These are phyloP conservation scores for Parachlorella kessleri DNA, from an alignment of 139 green algal species.

Conservation along the genomic window DNA sequence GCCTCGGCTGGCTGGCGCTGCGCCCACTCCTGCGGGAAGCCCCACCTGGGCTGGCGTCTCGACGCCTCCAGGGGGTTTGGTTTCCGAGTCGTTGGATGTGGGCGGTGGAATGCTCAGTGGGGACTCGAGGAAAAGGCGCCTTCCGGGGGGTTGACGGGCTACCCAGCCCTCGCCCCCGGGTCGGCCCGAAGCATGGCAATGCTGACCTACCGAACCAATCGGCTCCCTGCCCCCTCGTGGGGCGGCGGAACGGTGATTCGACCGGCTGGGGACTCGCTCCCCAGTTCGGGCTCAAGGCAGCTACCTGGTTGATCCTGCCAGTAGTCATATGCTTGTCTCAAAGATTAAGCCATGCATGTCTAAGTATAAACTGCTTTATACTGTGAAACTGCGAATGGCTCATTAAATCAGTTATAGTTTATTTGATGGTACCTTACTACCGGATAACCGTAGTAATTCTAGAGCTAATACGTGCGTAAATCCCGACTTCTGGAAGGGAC, in stretches of 20 bases:
- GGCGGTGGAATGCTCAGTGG: slow-evolving; percentile 31
- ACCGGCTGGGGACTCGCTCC: too few species aligned
- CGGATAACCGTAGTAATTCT: slow-evolving; percentile 91
- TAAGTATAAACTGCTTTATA: slow-evolving; percentile 99
- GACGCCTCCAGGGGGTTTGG: background rate
- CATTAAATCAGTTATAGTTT: slow-evolving; percentile 99
- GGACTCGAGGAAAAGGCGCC: slow-evolving; percentile 41
- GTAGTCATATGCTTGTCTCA: slow-evolving; percentile 99
- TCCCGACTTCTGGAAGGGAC: slow-evolving; percentile 88
- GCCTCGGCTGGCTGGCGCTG: slow-evolving; percentile 23
- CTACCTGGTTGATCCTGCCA: slow-evolving; percentile 97
- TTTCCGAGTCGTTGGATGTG: slow-evolving; percentile 38
- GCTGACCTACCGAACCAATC: too few species aligned
- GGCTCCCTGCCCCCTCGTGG: too few species aligned
- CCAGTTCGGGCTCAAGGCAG: slow-evolving; percentile 48
- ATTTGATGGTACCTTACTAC: slow-evolving; percentile 99
- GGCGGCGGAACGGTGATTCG: too few species aligned
- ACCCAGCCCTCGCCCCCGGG: too few species aligned
- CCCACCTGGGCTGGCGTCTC: background rate
- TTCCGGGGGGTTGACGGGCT: too few species aligned
- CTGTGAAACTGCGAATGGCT: slow-evolving; percentile 99
- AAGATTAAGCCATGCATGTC: slow-evolving; percentile 99
- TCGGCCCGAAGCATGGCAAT: too few species aligned
- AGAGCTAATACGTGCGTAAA: slow-evolving; percentile 95
- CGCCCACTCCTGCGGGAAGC: slow-evolving; percentile 38